phyloP scores from a whole-genome alignment of 192 early-diverging fungal species.

The Backusella psychrophila region DNA sequence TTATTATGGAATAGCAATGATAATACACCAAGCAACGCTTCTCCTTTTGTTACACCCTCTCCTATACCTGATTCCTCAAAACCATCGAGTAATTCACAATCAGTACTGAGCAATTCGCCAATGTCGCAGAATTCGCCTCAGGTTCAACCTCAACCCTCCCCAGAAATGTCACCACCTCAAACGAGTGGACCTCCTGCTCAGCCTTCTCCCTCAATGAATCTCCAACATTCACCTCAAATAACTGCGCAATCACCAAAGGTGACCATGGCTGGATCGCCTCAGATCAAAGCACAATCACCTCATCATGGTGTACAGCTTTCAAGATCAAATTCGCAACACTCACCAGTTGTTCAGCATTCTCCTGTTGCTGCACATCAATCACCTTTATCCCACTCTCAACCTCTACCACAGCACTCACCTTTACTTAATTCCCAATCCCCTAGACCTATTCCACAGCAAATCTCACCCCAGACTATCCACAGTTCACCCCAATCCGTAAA shows the following conservation, averaged over 20 bases:
- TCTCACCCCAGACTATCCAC: background rate
- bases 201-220: background rate
- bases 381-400: background rate
- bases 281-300: background rate
- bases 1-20: slow-evolving; percentile 4
- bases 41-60: background rate
- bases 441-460: background rate
- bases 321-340: background rate
- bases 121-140: slow-evolving; percentile 4
- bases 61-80: background rate
- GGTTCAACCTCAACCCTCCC: background rate
- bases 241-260: background rate
- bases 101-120: background rate
- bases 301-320: background rate
- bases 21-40: background rate
- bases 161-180: background rate
- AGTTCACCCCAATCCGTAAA: background rate
- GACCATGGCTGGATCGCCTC: background rate
- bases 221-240: background rate
- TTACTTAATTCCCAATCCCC: background rate
- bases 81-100: background rate
- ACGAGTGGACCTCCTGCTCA: background rate
- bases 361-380: background rate
- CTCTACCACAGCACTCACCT: background rate
- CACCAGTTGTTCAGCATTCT: background rate